Evolutionary conservation across 495 filamentous ascomycete genomes (phyloP).

Genomic region (Daldinia bambusicola): DNA sequence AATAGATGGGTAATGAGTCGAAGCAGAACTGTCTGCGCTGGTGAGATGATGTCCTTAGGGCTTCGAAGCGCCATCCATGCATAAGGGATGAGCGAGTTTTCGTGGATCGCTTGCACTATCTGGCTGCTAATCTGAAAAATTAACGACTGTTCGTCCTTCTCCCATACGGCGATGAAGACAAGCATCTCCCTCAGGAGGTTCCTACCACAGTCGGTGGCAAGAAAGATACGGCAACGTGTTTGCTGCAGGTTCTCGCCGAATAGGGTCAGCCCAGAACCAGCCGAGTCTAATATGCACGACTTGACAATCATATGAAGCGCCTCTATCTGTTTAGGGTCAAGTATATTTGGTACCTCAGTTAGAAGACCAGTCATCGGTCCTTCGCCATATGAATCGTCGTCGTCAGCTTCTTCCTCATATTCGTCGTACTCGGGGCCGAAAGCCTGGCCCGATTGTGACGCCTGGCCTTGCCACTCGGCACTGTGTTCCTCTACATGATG

Average conservation of each 20-base stretch:
- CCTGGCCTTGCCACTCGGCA: constrained; percentile 62
- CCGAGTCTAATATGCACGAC: constrained; percentile 81
- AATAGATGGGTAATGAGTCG: constrained; percentile 91
- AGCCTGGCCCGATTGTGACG: constrained; percentile 51
- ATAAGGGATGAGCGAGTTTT: constrained; percentile 86
- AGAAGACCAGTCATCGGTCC: constrained; percentile 86
- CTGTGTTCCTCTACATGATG: constrained; percentile 59
- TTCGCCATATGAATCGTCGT: constrained; percentile 82
- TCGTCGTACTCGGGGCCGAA: constrained; percentile 59
- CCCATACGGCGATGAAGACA: constrained; percentile 97
- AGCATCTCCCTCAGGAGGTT: constrained; percentile 89
- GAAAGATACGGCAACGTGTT: constrained; percentile 84
- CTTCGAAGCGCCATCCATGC: constrained; percentile 91
- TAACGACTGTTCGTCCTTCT: constrained; percentile 86
- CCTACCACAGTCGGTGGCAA: constrained; percentile 85
- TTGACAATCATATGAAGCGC: constrained; percentile 95
- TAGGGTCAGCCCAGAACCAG: constrained; percentile 62
- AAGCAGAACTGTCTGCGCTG: constrained; percentile 90
- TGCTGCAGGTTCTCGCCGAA: constrained; percentile 81
- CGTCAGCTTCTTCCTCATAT: constrained; percentile 79
- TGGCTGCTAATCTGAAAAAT: constrained; percentile 96
- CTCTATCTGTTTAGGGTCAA: constrained; percentile 93
- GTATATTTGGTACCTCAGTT: constrained; percentile 92
- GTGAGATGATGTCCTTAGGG: constrained; percentile 93
- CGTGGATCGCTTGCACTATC: constrained; percentile 90